A percentile compares a stretch with the other conserved stretches of the same genome.
These are phyloP conservation scores for Arthrobotrys sphaeroides DNA, from an alignment of 2,329 filamentous ascomycete species.

Conservation along the genomic window DNA sequence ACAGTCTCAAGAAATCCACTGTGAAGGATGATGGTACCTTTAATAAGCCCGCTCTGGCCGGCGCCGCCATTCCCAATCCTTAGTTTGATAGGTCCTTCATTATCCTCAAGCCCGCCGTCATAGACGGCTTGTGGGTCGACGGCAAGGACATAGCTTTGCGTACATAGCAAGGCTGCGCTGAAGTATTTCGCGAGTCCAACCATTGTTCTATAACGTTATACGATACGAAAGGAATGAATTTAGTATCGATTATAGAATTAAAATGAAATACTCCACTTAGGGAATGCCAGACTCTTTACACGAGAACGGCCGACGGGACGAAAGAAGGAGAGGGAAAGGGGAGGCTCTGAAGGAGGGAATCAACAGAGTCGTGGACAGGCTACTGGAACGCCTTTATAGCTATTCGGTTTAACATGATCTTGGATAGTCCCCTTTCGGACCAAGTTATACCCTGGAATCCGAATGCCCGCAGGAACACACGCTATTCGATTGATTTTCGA, in stretches of 20 bases:
- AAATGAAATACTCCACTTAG: not conserved
- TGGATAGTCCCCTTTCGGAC: not conserved
- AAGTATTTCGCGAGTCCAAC: constrained; percentile 36
- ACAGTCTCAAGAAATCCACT: too few species aligned
- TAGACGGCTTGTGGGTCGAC: constrained; percentile 57
- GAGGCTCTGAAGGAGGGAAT: not conserved
- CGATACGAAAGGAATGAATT: constrained; percentile 17
- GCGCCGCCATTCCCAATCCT: constrained; percentile 61
- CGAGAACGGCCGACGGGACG: not conserved
- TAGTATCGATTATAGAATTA: constrained; percentile 14
- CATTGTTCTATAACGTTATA: constrained; percentile 34
- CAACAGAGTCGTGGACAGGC: not conserved
- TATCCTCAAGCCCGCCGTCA: constrained; percentile 53
- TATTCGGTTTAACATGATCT: not conserved
- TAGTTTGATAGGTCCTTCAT: constrained; percentile 52
- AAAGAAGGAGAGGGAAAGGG: not conserved
- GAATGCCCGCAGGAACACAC: not conserved
- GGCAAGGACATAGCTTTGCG: constrained; percentile 17
- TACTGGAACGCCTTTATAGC: not conserved
- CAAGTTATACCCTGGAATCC: not conserved
- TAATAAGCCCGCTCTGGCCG: constrained; percentile 61
- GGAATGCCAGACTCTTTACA: not conserved
- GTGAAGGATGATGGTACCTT: constrained; percentile 58
- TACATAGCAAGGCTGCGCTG: constrained; percentile 11
- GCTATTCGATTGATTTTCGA: not conserved